Conservation (phyloP, 139 green algal genomes). For the Tetraselmis chui region DNA sequence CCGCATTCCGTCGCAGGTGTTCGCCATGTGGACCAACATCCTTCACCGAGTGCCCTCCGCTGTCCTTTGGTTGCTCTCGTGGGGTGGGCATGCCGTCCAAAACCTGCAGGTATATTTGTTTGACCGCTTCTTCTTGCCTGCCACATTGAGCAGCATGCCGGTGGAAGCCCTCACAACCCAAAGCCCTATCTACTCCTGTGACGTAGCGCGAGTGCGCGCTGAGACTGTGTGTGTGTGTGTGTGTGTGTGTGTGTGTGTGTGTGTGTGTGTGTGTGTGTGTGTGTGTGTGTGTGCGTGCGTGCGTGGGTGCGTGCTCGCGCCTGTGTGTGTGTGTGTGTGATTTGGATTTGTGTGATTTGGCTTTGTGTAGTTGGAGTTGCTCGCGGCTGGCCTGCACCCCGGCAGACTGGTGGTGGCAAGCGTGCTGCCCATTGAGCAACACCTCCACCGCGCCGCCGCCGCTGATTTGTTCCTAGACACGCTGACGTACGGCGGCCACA, state of each 20-base stretch:
- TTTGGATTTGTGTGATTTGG: neutral
- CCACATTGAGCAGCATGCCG: no score
- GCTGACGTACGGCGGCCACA: neutral
- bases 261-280: no score
- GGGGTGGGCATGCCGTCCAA: neutral
- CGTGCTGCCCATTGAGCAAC: neutral
- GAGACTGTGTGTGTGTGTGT: no score
- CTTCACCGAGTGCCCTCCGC: neutral
- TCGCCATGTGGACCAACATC: conserved; percentile 2
- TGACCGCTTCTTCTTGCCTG: neutral
- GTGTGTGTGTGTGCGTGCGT: no score
- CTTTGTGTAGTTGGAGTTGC: neutral
- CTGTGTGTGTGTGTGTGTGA: no score
- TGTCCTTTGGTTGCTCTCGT: neutral
- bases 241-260: no score
- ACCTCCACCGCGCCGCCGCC: neutral
- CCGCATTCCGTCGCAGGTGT: neutral
- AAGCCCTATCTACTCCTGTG: no score
- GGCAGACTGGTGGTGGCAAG: neutral
- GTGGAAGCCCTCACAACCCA: no score
- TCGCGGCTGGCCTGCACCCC: neutral
- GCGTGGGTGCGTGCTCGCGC: no score
- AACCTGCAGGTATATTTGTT: neutral
- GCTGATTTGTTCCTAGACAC: conserved; percentile 2
- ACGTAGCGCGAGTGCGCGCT: no score